A percentile compares a stretch with the other conserved stretches of the same genome.
These are phyloP conservation scores for Lepidium africanum DNA, from an alignment of 345 rosid species.

Conservation along the genomic window DNA sequence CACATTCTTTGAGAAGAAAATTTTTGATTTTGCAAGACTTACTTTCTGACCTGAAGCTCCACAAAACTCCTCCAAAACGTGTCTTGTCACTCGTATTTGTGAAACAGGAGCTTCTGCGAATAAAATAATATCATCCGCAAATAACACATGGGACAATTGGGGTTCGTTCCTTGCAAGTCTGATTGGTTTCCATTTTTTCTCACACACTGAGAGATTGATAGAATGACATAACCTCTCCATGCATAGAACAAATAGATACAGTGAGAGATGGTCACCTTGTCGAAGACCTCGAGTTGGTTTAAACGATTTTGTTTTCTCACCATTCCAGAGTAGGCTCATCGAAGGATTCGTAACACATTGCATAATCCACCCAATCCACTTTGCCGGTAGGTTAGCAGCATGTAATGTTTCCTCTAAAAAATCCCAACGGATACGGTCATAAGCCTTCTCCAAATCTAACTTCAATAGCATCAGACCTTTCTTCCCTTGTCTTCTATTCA, in stretches of 20 bases:
- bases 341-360: background rate
- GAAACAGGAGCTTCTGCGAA: background rate
- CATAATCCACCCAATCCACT: background rate
- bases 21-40: background rate
- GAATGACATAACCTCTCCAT: background rate
- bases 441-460: background rate
- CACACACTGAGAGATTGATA: background rate
- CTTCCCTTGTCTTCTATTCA: background rate
- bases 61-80: background rate
- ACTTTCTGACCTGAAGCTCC: background rate
- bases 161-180: no score
- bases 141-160: background rate
- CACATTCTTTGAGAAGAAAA: background rate
- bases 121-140: background rate
- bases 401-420: background rate
- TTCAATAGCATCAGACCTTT: background rate
- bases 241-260: background rate
- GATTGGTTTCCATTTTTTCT: no score
- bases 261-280: background rate
- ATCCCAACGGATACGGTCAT: background rate
- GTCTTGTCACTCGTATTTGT: background rate
- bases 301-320: background rate
- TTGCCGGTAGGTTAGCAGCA: background rate
- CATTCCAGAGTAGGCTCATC: background rate
- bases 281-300: background rate